A percentile compares a stretch with the other conserved stretches of the same genome.
These are phyloP conservation scores for Solanum paucissectum DNA, from an alignment of 257 asterid genomes.

Conservation along the genomic window DNA sequence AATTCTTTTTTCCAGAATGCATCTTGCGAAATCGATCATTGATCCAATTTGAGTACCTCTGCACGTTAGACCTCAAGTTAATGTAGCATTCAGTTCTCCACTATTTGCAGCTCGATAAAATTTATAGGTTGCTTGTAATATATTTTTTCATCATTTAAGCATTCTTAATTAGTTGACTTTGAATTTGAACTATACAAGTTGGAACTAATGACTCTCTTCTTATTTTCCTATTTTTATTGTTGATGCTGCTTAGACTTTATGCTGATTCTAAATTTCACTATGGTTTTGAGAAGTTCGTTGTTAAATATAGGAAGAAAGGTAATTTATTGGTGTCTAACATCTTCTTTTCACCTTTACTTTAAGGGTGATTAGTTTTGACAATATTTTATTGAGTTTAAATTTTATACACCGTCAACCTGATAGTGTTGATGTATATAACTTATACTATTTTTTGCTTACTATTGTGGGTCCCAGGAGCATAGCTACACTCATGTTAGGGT, in stretches of 20 bases:
- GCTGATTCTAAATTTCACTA: not conserved
- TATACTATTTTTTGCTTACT: too few species aligned
- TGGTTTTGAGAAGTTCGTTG: not conserved
- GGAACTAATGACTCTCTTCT: not conserved
- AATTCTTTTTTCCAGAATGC: not conserved
- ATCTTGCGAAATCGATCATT: not conserved
- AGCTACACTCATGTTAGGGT: too few species aligned
- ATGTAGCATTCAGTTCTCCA: not conserved
- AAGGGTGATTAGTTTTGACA: not conserved
- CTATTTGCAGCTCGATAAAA: not conserved
- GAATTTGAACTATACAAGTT: not conserved
- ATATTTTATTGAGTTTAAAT: not conserved
- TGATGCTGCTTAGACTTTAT: not conserved
- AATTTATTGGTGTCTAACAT: not conserved
- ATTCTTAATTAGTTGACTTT: not conserved
- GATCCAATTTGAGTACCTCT: not conserved
- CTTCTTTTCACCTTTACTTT: not conserved
- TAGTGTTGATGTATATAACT: too few species aligned
- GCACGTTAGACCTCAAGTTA: not conserved
- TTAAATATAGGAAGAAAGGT: not conserved
- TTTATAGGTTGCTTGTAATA: not conserved
- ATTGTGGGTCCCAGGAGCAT: too few species aligned
- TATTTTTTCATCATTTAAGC: not conserved
- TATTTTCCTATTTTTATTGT: not conserved
- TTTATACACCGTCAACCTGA: not conserved